A percentile compares a stretch with the other conserved stretches of the same genome.
phyloP scores from a whole-genome alignment of 2,329 filamentous ascomycete genomes.

The Fusarium duplospermum region DNA sequence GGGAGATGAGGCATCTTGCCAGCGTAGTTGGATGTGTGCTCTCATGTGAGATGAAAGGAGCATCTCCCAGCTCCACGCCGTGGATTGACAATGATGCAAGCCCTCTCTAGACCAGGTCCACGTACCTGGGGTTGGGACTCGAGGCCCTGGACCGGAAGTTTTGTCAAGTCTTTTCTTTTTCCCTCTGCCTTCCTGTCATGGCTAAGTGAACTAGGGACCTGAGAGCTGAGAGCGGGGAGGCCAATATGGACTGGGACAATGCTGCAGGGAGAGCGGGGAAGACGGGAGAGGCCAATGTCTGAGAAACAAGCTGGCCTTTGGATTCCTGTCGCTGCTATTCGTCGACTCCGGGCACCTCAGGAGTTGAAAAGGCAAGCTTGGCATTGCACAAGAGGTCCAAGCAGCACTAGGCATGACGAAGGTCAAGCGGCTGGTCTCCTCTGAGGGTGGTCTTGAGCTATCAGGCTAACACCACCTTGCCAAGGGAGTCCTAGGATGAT shows the following conservation, averaged over 20 bases:
- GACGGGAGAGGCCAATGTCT: conserved; percentile 17
- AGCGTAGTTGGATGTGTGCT: background rate
- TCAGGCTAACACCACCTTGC: background rate
- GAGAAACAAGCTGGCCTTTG: conserved; percentile 13
- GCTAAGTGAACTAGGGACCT: conserved; percentile 9
- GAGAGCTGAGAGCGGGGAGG: conserved; percentile 28
- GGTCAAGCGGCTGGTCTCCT: background rate
- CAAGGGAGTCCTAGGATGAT: background rate
- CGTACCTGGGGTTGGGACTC: conserved; percentile 22
- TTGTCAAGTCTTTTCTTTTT: background rate
- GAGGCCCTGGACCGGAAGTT: background rate
- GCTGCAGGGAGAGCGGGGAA: conserved; percentile 36
- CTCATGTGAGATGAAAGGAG: conserved; percentile 4
- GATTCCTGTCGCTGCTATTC: conserved; percentile 12
- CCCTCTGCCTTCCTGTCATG: conserved; percentile 20
- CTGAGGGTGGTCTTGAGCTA: background rate
- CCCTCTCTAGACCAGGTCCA: conserved; percentile 15
- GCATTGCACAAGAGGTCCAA: conserved; percentile 5
- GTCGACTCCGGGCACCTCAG: conserved; percentile 8
- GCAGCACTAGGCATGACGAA: background rate
- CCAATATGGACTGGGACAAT: conserved; percentile 8
- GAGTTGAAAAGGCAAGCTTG: conserved; percentile 17
- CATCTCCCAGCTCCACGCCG: background rate
- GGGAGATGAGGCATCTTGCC: background rate
- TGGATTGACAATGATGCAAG: background rate